Conservation (phyloP, 106 monocot genomes). For the Hemerocallis citrina region DNA sequence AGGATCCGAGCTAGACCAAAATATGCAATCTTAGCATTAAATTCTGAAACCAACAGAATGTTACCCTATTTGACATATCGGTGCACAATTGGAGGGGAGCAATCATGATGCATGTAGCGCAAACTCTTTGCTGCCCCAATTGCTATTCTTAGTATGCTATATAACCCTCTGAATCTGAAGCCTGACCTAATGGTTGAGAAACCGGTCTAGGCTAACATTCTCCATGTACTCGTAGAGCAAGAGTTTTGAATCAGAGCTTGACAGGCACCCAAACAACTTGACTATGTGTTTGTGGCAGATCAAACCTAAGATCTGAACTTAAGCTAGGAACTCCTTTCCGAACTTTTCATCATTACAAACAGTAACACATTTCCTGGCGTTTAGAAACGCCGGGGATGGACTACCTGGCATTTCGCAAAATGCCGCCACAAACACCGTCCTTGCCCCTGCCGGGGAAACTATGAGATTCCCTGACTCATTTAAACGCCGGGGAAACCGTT, state of each 20-base stretch:
- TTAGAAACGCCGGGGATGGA: no score
- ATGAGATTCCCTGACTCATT: no score
- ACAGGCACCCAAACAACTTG: constrained; percentile 57
- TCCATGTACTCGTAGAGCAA: constrained; percentile 74
- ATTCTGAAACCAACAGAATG: constrained; percentile 37
- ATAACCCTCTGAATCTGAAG: background rate
- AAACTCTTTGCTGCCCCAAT: no score
- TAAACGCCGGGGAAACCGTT: no score
- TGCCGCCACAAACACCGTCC: no score
- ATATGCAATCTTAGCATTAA: constrained; percentile 37
- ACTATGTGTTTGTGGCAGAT: constrained; percentile 55
- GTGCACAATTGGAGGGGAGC: no score
- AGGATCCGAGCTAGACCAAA: constrained; percentile 42
- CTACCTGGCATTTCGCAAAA: no score
- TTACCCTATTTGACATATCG: constrained; percentile 48
- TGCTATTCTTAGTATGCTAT: constrained; percentile 22
- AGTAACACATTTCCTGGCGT: constrained; percentile 23
- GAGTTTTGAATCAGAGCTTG: constrained; percentile 36
- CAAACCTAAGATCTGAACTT: constrained; percentile 25
- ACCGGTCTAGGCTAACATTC: constrained; percentile 52
- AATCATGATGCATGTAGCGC: no score
- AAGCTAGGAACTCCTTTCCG: constrained; percentile 24
- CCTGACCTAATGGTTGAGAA: constrained; percentile 13
- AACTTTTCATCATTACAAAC: constrained; percentile 10
- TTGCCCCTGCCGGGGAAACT: no score